These are phyloP conservation scores for Rhodotorula sp. DNA, from an alignment of 1,284 basidiomycete species.

Conservation along the genomic window DNA sequence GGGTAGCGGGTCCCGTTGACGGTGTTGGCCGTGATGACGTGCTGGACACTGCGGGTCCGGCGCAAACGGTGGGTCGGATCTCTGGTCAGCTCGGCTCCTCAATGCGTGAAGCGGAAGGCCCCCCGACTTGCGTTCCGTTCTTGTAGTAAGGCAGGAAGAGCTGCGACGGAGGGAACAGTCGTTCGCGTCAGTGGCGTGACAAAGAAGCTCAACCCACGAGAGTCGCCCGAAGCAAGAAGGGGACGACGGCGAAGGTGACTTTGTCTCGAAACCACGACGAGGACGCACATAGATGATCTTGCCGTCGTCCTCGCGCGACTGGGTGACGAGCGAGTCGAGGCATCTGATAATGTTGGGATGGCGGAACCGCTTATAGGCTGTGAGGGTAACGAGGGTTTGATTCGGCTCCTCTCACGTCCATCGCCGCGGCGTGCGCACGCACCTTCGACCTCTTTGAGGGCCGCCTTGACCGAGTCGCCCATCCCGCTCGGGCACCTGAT, in stretches of 20 bases:
- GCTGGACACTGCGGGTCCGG: conserved; percentile 65
- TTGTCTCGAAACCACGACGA: neutral
- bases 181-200: neutral
- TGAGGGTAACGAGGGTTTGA: too few relatives aligned
- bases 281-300: conserved; percentile 78
- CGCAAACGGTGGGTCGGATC: neutral
- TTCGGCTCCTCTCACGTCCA: too few relatives aligned
- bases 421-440: neutral
- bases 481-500: conserved; percentile 43
- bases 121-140: conserved; percentile 52
- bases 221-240: neutral
- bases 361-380: conserved; percentile 53
- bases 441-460: conserved; percentile 44
- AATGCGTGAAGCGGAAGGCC: neutral
- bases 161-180: neutral
- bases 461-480: conserved; percentile 39
- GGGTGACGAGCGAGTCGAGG: conserved; percentile 89
- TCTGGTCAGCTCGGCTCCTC: neutral
- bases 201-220: neutral
- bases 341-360: conserved; percentile 87
- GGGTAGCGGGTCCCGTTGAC: conserved; percentile 75
- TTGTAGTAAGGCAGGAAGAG: conserved; percentile 82
- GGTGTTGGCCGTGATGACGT: conserved; percentile 82
- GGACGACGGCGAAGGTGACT: too few relatives aligned
- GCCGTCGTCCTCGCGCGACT: conserved; percentile 80